Percentiles rank a stretch among this genome's conserved stretches.
These are phyloP conservation scores for Candida germanica DNA, from an alignment of 805 yeast species.

Conservation along the genomic window DNA sequence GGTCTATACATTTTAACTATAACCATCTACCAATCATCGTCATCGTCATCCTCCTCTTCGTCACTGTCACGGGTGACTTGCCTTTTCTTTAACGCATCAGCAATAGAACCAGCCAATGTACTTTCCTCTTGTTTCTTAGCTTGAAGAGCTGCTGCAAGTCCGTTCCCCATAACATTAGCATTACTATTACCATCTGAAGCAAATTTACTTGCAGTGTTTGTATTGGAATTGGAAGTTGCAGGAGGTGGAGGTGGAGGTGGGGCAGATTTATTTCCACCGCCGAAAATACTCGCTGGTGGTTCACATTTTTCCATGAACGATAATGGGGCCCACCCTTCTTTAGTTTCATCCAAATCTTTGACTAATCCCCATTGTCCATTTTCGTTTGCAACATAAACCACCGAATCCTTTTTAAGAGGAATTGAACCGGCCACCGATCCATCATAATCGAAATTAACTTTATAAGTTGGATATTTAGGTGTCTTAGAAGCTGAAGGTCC, in stretches of 20 bases:
- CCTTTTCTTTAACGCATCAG: conserved; percentile 80
- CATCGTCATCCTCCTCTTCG: conserved; percentile 70
- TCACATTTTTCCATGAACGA: conserved; percentile 72
- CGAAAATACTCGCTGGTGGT: conserved; percentile 38
- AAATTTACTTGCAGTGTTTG: conserved; percentile 16
- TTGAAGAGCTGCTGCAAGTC: conserved; percentile 66
- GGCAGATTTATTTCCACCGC: conserved; percentile 18
- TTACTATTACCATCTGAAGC: conserved; percentile 19
- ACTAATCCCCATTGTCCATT: conserved; percentile 96
- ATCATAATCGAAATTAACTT: conserved; percentile 83
- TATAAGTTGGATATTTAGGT: conserved; percentile 72
- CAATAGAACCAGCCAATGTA: conserved; percentile 76
- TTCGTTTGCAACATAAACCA: conserved; percentile 67
- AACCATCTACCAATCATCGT: conserved; percentile 20
- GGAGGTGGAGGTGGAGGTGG: conserved; percentile 39
- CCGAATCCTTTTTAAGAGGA: conserved; percentile 72
- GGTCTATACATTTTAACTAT: no score
- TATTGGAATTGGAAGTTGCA: conserved; percentile 21
- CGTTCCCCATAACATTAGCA: conserved; percentile 41
- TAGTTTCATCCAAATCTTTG: conserved; percentile 65
- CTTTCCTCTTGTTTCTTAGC: conserved; percentile 61
- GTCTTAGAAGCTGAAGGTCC: conserved; percentile 54
- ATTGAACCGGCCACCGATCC: conserved; percentile 83
- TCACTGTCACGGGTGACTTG: conserved; percentile 61
- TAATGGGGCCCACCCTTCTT: conserved; percentile 97